Base-by-base conservation (phyloP, 2,329 filamentous ascomycete genomes). In the Teratosphaeria zuluensis region DNA sequence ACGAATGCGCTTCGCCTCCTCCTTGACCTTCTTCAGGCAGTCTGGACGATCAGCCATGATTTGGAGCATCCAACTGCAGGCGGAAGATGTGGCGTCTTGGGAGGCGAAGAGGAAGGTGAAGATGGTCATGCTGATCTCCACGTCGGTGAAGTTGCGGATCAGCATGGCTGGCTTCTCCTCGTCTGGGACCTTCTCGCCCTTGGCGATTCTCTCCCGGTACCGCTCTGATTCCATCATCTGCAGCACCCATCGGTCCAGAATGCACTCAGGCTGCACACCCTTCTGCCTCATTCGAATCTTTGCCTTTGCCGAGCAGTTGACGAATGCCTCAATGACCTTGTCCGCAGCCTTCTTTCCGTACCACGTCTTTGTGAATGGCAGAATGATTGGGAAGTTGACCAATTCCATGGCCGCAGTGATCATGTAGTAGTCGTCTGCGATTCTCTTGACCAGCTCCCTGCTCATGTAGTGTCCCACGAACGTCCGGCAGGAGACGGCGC, bases 51-150 rank as follows among this genome's bases (percentile, higher is more conserved):
- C 90, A 53, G 94, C 92, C 78, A 90, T 86, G 69, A 90, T 83
- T 78, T 99, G 94, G 81, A 96, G 96, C 64, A 97, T 78, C 91
- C 94, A 97, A 56, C 92, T 96, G 69, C 84, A 85, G 62, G 94
- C 92, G 69, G 90, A 95, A 77, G 88, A 94, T 62, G 94, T 96
- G 65, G 94, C 94, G 74, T 99, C 94, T 77, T 97, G 94, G 3
- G 92, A 96, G 61, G 94, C 92, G 76, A 97, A 97, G 62, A 97
- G 81, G 80, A 97, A 96, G 55, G 92, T 95, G 78, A 96, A 96
- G 70, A 97, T 74, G 28, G 92, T 96, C 80, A 94, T 89, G 58
- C 90, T 83, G 69, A 97, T 96, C 76, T 97, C 92, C 69, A 87
- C 88, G 72, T 97, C 89, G 75, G 82, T 86, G 76, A 96, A 97